Conservation (phyloP, 169 alveolate genomes). For the Neospora caninum region DNA sequence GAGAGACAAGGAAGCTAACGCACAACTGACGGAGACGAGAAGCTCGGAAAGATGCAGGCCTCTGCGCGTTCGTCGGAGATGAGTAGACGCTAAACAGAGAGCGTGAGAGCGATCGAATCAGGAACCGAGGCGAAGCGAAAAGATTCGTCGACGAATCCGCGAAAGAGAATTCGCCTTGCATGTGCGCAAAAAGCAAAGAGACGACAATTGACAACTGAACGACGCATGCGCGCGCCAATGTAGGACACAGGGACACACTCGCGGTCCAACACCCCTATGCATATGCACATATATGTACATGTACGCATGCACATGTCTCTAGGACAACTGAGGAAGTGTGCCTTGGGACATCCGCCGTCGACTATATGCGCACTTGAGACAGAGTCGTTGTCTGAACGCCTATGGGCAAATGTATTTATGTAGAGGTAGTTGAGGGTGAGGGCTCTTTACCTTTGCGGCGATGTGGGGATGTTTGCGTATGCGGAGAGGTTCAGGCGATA, state of each 20-base stretch:
- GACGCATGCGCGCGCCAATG: neutral
- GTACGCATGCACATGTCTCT: neutral
- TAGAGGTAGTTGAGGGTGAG: neutral
- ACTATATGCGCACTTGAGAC: neutral
- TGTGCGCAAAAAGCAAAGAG: neutral
- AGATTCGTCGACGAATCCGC: neutral
- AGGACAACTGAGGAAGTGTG: neutral
- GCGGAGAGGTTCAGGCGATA: neutral
- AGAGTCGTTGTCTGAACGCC: neutral
- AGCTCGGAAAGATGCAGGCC: too few species aligned
- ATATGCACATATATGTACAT: neutral
- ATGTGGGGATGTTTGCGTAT: neutral
- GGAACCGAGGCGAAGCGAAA: neutral
- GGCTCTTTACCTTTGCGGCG: neutral
- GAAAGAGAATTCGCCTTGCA: neutral
- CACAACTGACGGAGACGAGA: too few species aligned
- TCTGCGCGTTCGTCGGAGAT: too few species aligned
- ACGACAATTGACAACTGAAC: neutral
- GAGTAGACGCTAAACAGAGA: too few species aligned
- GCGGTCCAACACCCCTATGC: neutral
- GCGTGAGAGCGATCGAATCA: too few species aligned
- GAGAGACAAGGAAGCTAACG: too few species aligned
- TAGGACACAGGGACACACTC: neutral
- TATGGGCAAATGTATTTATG: neutral
- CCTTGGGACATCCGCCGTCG: neutral